Percentiles rank a stretch among this genome's conserved stretches.
Conservation (phyloP, 2,329 filamentous ascomycete genomes). For the Venturia carpophila region DNA sequence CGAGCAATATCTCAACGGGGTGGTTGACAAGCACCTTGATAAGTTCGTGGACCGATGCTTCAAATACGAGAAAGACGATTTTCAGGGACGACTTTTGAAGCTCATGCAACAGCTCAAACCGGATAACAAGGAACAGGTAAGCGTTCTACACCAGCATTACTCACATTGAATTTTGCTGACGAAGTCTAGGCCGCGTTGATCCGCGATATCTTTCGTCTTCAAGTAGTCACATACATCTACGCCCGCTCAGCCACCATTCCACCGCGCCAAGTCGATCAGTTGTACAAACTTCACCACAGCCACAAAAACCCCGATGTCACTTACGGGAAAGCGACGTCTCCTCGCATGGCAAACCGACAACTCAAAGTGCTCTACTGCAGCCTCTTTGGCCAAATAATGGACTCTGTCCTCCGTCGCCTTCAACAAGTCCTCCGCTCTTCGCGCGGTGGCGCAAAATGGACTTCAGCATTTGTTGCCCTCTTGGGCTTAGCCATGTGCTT, state of each 20-base stretch:
- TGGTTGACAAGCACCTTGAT: conserved; percentile 16
- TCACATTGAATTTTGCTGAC: conserved; percentile 13
- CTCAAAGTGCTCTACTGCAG: conserved; percentile 43
- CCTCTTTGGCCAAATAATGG: conserved; percentile 36
- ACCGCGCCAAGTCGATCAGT: conserved; percentile 30
- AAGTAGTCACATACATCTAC: conserved; percentile 44
- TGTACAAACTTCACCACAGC: conserved; percentile 33
- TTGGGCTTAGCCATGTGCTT: conserved; percentile 42
- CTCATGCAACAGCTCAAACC: conserved; percentile 34
- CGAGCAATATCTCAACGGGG: conserved; percentile 32
- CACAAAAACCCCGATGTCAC: conserved; percentile 16
- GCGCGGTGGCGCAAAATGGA: conserved; percentile 39
- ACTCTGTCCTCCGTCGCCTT: conserved; percentile 38
- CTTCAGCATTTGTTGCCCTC: conserved; percentile 39
- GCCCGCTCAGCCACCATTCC: conserved; percentile 40
- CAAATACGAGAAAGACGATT: conserved; percentile 39
- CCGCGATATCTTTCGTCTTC: conserved; percentile 38
- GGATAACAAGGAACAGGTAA: conserved; percentile 35
- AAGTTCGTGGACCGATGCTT: conserved; percentile 28
- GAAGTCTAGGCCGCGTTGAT: conserved; percentile 33
- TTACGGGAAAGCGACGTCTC: conserved; percentile 29
- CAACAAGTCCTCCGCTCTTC: conserved; percentile 40
- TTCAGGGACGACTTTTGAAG: conserved; percentile 36
- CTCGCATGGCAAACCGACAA: conserved; percentile 42
- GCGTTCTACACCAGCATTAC: conserved; percentile 13